Percentiles rank a stretch among this genome's conserved stretches.
Conservation (phyloP, 768 basidiomycete species). For the Amanita subjunquillea region DNA sequence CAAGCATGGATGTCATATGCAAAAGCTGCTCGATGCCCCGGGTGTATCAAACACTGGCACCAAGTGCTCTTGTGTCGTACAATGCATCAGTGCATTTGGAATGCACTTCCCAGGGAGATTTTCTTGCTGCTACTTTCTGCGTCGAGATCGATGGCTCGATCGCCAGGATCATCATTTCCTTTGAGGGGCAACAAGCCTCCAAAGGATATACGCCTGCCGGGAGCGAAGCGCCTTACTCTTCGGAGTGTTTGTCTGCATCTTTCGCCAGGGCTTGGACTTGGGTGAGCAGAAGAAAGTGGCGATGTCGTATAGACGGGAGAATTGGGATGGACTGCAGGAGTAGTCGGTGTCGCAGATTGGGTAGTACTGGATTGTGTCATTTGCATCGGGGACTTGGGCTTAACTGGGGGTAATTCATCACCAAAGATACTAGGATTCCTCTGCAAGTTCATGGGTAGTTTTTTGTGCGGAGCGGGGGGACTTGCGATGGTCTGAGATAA, state of each 20-base stretch:
- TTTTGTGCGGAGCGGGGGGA: constrained; percentile 9
- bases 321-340: constrained; percentile 7
- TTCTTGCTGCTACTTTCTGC: constrained; percentile 10
- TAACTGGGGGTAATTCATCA: constrained; percentile 38
- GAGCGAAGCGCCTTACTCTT: constrained; percentile 35
- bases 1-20: not conserved
- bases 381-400: not conserved
- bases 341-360: constrained; percentile 10
- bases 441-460: constrained; percentile 37
- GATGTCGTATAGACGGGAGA: constrained; percentile 5
- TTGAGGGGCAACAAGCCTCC: constrained; percentile 33
- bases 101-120: constrained; percentile 55
- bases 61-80: not conserved
- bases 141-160: constrained; percentile 14
- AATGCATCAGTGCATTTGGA: constrained; percentile 42
- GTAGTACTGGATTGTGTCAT: constrained; percentile 4
- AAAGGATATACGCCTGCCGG: constrained; percentile 58
- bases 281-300: constrained; percentile 8
- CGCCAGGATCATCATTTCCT: constrained; percentile 25
- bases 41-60: not conserved
- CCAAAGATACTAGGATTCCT: constrained; percentile 63
- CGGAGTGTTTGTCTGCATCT: constrained; percentile 34
- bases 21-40: not conserved
- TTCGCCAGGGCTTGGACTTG: constrained; percentile 4
- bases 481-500: constrained; percentile 1